Base-by-base conservation (phyloP, 1,284 basidiomycete genomes). In the Tilletia caries region DNA sequence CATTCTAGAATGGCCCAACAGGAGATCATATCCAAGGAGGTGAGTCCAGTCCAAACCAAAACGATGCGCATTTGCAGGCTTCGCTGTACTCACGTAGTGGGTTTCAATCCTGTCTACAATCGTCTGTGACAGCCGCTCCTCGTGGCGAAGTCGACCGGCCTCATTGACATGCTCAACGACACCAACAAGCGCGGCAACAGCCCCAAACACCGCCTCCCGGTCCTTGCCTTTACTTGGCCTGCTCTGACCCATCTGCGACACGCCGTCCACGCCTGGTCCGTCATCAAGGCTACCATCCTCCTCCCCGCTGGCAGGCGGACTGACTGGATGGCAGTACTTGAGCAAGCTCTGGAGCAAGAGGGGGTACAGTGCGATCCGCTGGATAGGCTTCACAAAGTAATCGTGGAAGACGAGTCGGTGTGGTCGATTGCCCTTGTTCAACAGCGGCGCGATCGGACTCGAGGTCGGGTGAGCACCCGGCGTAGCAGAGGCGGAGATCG, bases 381-480 rank as follows among this genome's bases (percentile, higher is more conserved):
- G 81, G 34, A 83, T 77, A 3, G 81, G 81, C 74, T 83, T 83
- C 70, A 83, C 79, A 65, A 83, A 74, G 65, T 78, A 82, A 65
- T 83, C 81, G 29, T 76, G 73, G 67, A 83, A 80, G 13, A 76
- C 71, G 27, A 83, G 70, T 29, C 34, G 32, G 32, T 62, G 58
- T 23, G 58, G 43, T 13, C 58, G 58, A 34, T 15, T 62, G 29
- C 58, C 58, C 32, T 62, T 33, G 32, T 33, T 33, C 32, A 62
- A 23, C 29, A 62, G 32, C 0, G 58, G 58, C 15, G 58, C 58
- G 12, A 62, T 29, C 29, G 58, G 58, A 15, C 58, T 62, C 48
- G 48, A n/a, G 8, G 48, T 50, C 12, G 48, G 48, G 20, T 50
- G 48, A 5, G 20, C 48, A 25, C 8, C 23, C 20, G 37, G 37